A percentile compares a stretch with the other conserved stretches of the same genome.
These are phyloP conservation scores for Skeletonema marinoi DNA, from an alignment of 108 stramenopile genomes.

Conservation along the genomic window DNA sequence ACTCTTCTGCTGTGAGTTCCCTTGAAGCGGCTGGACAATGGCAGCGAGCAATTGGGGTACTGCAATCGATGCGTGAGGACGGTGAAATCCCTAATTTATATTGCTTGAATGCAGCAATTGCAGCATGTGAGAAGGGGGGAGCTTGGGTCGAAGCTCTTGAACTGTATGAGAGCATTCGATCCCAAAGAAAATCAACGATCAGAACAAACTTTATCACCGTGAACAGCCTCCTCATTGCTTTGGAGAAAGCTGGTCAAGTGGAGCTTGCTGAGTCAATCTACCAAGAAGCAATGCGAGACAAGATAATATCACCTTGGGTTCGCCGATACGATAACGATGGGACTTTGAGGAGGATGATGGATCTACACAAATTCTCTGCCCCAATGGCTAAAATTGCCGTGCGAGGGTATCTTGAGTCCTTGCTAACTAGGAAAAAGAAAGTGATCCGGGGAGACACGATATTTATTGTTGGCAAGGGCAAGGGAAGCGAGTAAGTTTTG, in stretches of 20 bases:
- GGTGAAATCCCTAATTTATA: conserved; percentile 54
- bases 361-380: conserved; percentile 66
- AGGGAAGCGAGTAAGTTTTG: conserved; percentile 40
- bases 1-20: conserved; percentile 70
- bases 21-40: conserved; percentile 81
- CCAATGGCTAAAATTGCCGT: conserved; percentile 75
- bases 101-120: conserved; percentile 78
- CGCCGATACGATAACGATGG: conserved; percentile 34
- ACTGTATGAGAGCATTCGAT: conserved; percentile 58
- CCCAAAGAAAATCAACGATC: conserved; percentile 36
- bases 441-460: conserved; percentile 42
- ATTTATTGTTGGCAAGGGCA: conserved; percentile 74
- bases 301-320: conserved; percentile 52
- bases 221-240: conserved; percentile 65
- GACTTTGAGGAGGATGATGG: conserved; percentile 34
- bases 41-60: conserved; percentile 77
- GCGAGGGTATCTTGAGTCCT: conserved; percentile 57
- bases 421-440: conserved; percentile 17
- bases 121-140: conserved; percentile 77
- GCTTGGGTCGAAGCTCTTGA: conserved; percentile 84
- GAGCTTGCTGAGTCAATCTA: conserved; percentile 69
- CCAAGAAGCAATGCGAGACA: conserved; percentile 51
- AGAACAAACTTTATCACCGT: conserved; percentile 69
- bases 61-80: conserved; percentile 54
- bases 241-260: conserved; percentile 67